These are phyloP conservation scores for Aspergillus brunneoviolaceus DNA, from an alignment of 2,329 filamentous ascomycete genomes.

Conservation along the genomic window DNA sequence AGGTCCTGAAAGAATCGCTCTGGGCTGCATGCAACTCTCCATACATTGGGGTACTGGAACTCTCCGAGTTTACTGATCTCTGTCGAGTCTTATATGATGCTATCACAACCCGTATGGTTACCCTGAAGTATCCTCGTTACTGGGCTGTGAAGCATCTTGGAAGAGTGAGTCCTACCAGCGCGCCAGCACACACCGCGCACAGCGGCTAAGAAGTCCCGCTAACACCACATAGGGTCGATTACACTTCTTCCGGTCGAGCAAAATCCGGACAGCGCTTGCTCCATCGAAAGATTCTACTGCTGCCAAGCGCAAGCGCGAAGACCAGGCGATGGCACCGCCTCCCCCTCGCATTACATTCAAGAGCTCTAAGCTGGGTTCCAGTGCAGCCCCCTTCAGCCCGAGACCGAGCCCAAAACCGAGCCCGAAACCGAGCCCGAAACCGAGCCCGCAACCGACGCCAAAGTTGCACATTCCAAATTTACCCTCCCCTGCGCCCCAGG, in stretches of 20 bases:
- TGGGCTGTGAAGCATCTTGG: constrained; percentile 57
- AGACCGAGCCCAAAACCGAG: constrained; percentile 19
- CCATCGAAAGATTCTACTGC: constrained; percentile 29
- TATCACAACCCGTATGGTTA: constrained; percentile 50
- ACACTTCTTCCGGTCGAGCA: constrained; percentile 42
- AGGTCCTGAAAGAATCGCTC: constrained; percentile 52
- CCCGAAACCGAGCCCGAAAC: constrained; percentile 9
- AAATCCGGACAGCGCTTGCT: constrained; percentile 38
- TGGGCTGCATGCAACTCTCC: constrained; percentile 58
- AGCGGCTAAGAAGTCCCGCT: not conserved
- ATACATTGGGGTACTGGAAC: constrained; percentile 52
- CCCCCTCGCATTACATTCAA: constrained; percentile 45
- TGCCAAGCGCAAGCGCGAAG: constrained; percentile 43
- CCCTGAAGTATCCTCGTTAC: constrained; percentile 56
- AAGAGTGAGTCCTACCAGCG: constrained; percentile 38
- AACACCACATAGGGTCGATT: constrained; percentile 38
- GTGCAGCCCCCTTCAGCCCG: constrained; percentile 26
- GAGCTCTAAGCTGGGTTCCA: constrained; percentile 35
- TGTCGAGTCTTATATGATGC: constrained; percentile 57
- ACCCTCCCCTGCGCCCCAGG: constrained; percentile 28
- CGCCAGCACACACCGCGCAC: not conserved
- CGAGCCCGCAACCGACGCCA: constrained; percentile 23
- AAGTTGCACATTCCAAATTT: constrained; percentile 37
- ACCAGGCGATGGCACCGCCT: constrained; percentile 34
- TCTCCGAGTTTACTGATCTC: constrained; percentile 58